phyloP scores from a whole-genome alignment of 805 yeast species.

The Kazachstania kunashirensis region DNA sequence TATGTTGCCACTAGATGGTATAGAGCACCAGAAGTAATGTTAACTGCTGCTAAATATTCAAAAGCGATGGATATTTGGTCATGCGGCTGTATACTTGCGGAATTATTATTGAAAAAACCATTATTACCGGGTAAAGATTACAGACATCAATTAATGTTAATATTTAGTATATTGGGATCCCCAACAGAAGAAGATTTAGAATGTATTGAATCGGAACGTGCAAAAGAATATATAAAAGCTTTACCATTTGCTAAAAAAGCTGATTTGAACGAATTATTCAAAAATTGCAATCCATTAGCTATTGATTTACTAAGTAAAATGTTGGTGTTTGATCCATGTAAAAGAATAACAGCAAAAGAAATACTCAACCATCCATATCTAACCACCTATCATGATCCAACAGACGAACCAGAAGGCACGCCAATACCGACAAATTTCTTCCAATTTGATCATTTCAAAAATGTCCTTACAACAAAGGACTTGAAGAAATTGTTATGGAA shows the following conservation, averaged over 20 bases:
- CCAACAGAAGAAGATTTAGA: conserved; percentile 73
- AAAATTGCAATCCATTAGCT: conserved; percentile 52
- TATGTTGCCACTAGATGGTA: conserved; percentile 98
- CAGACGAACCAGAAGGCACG: conserved; percentile 80
- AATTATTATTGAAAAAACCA: conserved; percentile 76
- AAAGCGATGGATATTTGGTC: conserved; percentile 96
- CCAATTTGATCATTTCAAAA: conserved; percentile 78
- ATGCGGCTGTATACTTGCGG: conserved; percentile 92
- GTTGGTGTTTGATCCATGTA: conserved; percentile 73
- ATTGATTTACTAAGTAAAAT: conserved; percentile 59
- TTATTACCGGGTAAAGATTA: conserved; percentile 92
- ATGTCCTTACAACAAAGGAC: conserved; percentile 65
- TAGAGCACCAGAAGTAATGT: conserved; percentile 95
- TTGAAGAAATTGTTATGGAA: conserved; percentile 68
- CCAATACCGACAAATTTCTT: conserved; percentile 82
- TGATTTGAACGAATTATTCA: conserved; percentile 29
- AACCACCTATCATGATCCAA: conserved; percentile 83
- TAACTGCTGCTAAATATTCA: conserved; percentile 85
- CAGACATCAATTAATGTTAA: conserved; percentile 78
- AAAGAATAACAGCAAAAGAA: conserved; percentile 73
- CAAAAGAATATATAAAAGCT: conserved; percentile 76
- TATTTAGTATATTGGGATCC: conserved; percentile 79
- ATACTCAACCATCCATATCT: conserved; percentile 85
- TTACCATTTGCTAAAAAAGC: conserved; percentile 50
- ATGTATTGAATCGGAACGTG: conserved; percentile 68